phyloP scores from a whole-genome alignment of 345 rosid species.

The Microcos paniculata region DNA sequence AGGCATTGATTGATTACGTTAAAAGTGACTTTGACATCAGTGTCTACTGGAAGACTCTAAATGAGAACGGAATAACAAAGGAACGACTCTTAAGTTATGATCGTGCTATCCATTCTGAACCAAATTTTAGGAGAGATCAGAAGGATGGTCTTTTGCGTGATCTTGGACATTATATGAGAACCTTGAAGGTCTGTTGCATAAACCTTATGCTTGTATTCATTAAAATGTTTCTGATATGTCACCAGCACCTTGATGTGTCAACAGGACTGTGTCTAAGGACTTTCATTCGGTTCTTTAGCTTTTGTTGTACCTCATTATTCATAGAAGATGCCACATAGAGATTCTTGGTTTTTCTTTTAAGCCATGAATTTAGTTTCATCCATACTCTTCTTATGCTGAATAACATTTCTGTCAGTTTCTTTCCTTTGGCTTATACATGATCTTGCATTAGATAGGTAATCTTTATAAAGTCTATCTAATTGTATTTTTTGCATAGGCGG shows the following conservation, averaged over 20 bases:
- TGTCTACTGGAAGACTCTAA: conserved; percentile 96
- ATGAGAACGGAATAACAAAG: conserved; percentile 89
- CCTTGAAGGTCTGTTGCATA: conserved; percentile 70
- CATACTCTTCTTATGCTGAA: conserved; percentile 4
- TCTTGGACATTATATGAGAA: conserved; percentile 93
- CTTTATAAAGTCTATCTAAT: conserved; percentile 15
- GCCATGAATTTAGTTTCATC: neutral
- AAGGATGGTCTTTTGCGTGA: conserved; percentile 86
- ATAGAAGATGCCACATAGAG: conserved; percentile 1
- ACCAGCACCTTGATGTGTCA: neutral
- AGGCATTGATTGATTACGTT: conserved; percentile 88
- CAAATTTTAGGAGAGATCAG: conserved; percentile 76
- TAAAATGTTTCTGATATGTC: neutral
- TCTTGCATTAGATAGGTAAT: neutral
- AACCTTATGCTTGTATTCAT: conserved; percentile 7
- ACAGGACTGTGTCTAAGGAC: conserved; percentile 12
- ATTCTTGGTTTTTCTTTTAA: neutral
- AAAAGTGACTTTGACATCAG: conserved; percentile 73
- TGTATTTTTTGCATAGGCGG: conserved; percentile 63
- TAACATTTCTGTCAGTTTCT: conserved; percentile 4
- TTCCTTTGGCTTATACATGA: neutral
- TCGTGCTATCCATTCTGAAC: conserved; percentile 90
- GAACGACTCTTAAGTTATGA: conserved; percentile 95
- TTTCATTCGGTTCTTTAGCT: conserved; percentile 7
- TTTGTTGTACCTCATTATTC: conserved; percentile 9